phyloP scores from a whole-genome alignment of 108 stramenopile species.

The Chaetoceros muelleri region DNA sequence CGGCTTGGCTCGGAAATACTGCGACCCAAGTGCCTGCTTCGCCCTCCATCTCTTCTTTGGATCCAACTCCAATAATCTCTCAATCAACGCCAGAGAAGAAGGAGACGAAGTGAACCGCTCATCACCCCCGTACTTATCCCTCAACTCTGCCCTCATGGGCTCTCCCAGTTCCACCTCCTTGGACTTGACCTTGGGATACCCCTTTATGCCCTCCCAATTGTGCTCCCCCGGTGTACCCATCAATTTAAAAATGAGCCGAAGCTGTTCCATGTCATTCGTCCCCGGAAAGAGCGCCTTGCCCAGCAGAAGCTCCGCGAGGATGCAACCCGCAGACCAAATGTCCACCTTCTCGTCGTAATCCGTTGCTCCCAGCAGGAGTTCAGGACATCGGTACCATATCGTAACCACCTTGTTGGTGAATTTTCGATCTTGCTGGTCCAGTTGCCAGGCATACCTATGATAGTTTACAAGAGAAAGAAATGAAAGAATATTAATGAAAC shows the following conservation, averaged over 20 bases:
- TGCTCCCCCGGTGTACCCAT: slow-evolving; percentile 60
- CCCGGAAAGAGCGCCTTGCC: slow-evolving; percentile 92
- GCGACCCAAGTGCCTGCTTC: slow-evolving; percentile 34
- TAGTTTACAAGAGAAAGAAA: no score
- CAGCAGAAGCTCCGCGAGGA: slow-evolving; percentile 86
- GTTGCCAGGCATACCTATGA: neutral
- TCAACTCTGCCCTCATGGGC: slow-evolving; percentile 12
- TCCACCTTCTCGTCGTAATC: slow-evolving; percentile 80
- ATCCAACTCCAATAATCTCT: slow-evolving; percentile 72
- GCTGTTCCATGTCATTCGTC: slow-evolving; percentile 85
- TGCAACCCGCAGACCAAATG: slow-evolving; percentile 96
- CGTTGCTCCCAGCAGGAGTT: slow-evolving; percentile 78
- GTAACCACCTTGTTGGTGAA: slow-evolving; percentile 80
- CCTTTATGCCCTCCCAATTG: slow-evolving; percentile 57
- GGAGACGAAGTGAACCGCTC: slow-evolving; percentile 33
- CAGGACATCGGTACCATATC: slow-evolving; percentile 88
- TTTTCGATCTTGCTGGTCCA: neutral
- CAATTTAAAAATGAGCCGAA: slow-evolving; percentile 70
- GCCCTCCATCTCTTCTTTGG: slow-evolving; percentile 64
- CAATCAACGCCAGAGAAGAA: slow-evolving; percentile 53
- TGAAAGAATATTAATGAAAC: no score
- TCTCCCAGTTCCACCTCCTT: neutral
- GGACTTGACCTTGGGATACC: slow-evolving; percentile 3
- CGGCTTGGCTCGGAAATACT: slow-evolving; percentile 59
- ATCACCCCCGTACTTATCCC: slow-evolving; percentile 41